Percentiles rank a stretch among this genome's conserved stretches.
Evolutionary conservation across 2,329 filamentous ascomycete genomes (phyloP).

Genomic region (Fusarium udum): DNA sequence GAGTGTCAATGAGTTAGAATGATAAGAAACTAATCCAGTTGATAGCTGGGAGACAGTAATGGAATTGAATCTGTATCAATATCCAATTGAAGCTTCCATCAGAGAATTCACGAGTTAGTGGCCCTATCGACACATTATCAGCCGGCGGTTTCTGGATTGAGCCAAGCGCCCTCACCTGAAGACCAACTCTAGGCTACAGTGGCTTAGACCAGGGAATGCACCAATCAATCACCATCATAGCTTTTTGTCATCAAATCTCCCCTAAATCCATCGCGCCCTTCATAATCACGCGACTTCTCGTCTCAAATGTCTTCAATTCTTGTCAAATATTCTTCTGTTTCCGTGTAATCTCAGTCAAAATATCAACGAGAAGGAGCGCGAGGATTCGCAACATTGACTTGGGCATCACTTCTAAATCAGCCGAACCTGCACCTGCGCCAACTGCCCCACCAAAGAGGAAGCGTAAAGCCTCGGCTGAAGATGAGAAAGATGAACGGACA

Average conservation of each 20-base stretch:
- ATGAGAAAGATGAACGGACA: not conserved
- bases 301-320: not conserved
- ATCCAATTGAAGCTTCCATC: accelerated
- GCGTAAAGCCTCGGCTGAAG: not conserved
- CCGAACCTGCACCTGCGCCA: not conserved
- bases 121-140: not conserved
- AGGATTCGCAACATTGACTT: not conserved
- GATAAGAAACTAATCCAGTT: too few relatives aligned
- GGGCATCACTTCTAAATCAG: not conserved
- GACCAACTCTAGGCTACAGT: not conserved
- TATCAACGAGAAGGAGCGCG: not conserved
- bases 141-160: not conserved
- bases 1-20: too few relatives aligned
- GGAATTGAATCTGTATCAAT: accelerated
- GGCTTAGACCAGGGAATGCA: not conserved
- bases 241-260: not conserved
- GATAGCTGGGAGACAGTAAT: too few relatives aligned
- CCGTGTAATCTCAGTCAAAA: accelerated
- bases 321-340: not conserved
- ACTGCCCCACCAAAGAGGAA: not conserved
- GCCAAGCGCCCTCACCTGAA: not conserved
- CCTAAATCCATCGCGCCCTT: not conserved
- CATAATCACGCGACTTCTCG: not conserved
- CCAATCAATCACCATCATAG: not conserved
- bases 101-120: accelerated